Base-by-base conservation (phyloP, 129 eudicot species). In the Flaveria robusta region DNA sequence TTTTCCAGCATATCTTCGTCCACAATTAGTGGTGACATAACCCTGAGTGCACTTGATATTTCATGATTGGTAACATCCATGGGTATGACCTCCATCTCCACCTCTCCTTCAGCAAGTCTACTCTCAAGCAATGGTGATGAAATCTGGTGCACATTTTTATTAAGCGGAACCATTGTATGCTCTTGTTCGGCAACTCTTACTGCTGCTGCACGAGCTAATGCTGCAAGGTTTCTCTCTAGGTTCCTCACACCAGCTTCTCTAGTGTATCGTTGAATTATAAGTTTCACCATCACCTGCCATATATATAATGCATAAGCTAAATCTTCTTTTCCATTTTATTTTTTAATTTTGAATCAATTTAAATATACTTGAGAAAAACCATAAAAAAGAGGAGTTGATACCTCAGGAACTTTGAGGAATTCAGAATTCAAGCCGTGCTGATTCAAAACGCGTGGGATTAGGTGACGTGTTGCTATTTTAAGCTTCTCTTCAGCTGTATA, bases 221-320 rank as follows among this genome's bases (percentile, higher is more conserved):
- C 91, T 75, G 99, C 96, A 74, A 94, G 72, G 87, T 83, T 91
- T 68, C 99, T 85, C 81, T 94, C 99, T 75, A 91, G 86, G 78
- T 86, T 91, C 77, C 99, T 81, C 55, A 94, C 97, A 76, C 99
- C 99, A 81, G 99, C 99, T 85, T 94, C 99, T 83, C 96, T 89
- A 13, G 99, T 94, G 79, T 94, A 94, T 75, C 97, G 80, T 71
- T 94, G 84, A 78, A 94, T 94, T 24, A 94, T 86, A 76, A 91
- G 92, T 83, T 91, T 83, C 81, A 94, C 92, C 90, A 86, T 89
- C 18, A 52, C 89, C 99, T 94, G 64, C 79, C 76, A 86, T 42
- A 79, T 20, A 71, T 68, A 29, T 43, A 51, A 70, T 46, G 41
- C 42, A 63, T 6, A 47, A 20, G 24, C 42, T 15, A 71, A 52